These are phyloP conservation scores for Cicer bijugum DNA, from an alignment of 306 rosid genomes.

Conservation along the genomic window DNA sequence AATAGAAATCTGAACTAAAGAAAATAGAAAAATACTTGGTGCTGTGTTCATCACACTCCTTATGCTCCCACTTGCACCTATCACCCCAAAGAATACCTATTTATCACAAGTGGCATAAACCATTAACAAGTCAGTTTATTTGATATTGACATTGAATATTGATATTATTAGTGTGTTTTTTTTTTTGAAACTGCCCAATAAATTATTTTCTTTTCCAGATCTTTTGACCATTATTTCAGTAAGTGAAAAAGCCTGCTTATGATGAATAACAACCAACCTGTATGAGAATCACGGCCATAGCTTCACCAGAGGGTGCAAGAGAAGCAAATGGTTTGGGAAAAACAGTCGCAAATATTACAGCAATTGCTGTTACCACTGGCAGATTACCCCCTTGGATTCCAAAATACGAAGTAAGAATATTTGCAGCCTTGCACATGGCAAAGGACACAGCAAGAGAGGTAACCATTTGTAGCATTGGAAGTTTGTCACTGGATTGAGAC, in stretches of 20 bases:
- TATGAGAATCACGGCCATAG: constrained; percentile 67
- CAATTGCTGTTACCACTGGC: constrained; percentile 68
- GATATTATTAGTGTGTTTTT: not conserved
- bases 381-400: constrained; percentile 71
- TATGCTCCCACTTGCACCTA: constrained; percentile 76
- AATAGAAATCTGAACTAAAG: constrained; percentile 59
- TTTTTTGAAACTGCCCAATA: not conserved
- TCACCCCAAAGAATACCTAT: constrained; percentile 69
- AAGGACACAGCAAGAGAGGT: constrained; percentile 66
- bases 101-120: constrained; percentile 27
- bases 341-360: constrained; percentile 63
- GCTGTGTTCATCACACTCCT: constrained; percentile 67
- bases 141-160: not conserved
- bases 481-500: constrained; percentile 46
- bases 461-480: constrained; percentile 58
- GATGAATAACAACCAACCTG: constrained; percentile 55
- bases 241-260: constrained; percentile 3
- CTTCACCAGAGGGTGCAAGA: constrained; percentile 70
- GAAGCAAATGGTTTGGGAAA: constrained; percentile 60
- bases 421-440: constrained; percentile 60
- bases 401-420: constrained; percentile 46
- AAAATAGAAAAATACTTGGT: constrained; percentile 64
- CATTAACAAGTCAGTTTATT: not conserved
- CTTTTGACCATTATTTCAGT: not conserved
- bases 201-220: not conserved